A percentile compares a stretch with the other conserved stretches of the same genome.
phyloP scores from a whole-genome alignment of 1,284 basidiomycete species.

The Trichosporon ovoides region DNA sequence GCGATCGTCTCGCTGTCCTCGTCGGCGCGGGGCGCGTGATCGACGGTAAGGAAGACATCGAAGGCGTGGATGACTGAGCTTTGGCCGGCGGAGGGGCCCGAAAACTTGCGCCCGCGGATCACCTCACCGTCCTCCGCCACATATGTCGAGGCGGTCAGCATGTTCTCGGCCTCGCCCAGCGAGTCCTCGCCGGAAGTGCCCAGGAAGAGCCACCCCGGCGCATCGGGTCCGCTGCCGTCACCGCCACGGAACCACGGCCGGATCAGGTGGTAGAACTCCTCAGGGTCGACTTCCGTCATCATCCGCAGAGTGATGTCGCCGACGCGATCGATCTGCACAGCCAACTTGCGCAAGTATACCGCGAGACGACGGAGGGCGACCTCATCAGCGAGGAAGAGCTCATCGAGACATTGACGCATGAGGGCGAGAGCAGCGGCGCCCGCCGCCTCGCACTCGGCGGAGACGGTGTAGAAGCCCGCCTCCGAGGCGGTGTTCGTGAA shows the following conservation, averaged over 20 bases:
- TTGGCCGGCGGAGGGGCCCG: slow-evolving; percentile 87
- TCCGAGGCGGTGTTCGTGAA: slow-evolving; percentile 84
- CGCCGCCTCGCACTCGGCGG: slow-evolving; percentile 84
- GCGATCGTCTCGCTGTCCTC: slow-evolving; percentile 11
- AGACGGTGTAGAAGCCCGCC: slow-evolving; percentile 81
- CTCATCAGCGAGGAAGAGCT: slow-evolving; percentile 79
- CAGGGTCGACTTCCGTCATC: slow-evolving; percentile 68
- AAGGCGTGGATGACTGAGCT: slow-evolving; percentile 82
- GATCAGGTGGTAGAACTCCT: slow-evolving; percentile 75
- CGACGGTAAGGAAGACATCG: slow-evolving; percentile 74
- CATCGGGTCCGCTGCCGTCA: slow-evolving; percentile 60
- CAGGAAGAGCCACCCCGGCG: slow-evolving; percentile 72
- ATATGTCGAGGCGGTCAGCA: slow-evolving; percentile 18
- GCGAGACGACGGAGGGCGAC: slow-evolving; percentile 70
- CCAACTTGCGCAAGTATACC: slow-evolving; percentile 63
- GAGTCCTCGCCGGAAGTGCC: slow-evolving; percentile 59
- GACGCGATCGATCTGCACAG: slow-evolving; percentile 63
- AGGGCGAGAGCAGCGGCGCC: slow-evolving; percentile 78
- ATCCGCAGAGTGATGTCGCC: slow-evolving; percentile 61
- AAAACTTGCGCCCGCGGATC: slow-evolving; percentile 55
- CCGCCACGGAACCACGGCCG: slow-evolving; percentile 89
- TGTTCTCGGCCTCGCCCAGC: slow-evolving; percentile 51
- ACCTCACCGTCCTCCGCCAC: neutral
- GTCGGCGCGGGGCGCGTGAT: slow-evolving; percentile 53
- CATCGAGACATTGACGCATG: slow-evolving; percentile 86